Evolutionary conservation across 805 yeast species (phyloP).

Genomic region (Kazachstania psychrophila): DNA sequence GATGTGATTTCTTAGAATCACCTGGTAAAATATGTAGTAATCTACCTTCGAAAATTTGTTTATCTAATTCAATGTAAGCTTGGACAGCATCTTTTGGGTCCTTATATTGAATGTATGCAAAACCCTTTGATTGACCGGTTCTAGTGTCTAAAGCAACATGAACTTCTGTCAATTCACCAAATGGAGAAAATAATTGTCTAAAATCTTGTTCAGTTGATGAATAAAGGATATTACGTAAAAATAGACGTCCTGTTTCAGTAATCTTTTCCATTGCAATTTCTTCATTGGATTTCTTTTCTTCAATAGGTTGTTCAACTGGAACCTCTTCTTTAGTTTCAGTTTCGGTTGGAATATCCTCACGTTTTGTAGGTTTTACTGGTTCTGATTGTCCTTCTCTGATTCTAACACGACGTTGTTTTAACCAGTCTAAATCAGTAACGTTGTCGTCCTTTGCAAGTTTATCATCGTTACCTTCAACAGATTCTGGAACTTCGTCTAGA

Average conservation of each 20-base stretch:
- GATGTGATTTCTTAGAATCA: constrained; percentile 69
- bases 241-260: constrained; percentile 66
- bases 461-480: constrained; percentile 17
- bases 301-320: constrained; percentile 18
- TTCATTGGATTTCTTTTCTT: constrained; percentile 31
- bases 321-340: constrained; percentile 4
- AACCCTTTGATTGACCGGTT: constrained; percentile 86
- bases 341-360: background rate
- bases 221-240: constrained; percentile 78
- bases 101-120: constrained; percentile 73
- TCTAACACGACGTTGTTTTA: constrained; percentile 62
- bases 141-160: constrained; percentile 88
- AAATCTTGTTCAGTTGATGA: constrained; percentile 75
- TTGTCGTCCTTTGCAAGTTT: constrained; percentile 38
- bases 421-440: constrained; percentile 80
- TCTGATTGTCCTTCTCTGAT: constrained; percentile 43
- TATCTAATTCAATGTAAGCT: constrained; percentile 71
- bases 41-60: constrained; percentile 89
- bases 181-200: constrained; percentile 48
- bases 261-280: constrained; percentile 45
- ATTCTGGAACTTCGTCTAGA: constrained; percentile 24
- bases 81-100: constrained; percentile 60
- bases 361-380: constrained; percentile 11
- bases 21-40: constrained; percentile 83
- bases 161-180: constrained; percentile 75